Percentiles rank a stretch among this genome's conserved stretches.
phyloP scores from a whole-genome alignment of 2,329 filamentous ascomycete species.

The Penicillium sp. region DNA sequence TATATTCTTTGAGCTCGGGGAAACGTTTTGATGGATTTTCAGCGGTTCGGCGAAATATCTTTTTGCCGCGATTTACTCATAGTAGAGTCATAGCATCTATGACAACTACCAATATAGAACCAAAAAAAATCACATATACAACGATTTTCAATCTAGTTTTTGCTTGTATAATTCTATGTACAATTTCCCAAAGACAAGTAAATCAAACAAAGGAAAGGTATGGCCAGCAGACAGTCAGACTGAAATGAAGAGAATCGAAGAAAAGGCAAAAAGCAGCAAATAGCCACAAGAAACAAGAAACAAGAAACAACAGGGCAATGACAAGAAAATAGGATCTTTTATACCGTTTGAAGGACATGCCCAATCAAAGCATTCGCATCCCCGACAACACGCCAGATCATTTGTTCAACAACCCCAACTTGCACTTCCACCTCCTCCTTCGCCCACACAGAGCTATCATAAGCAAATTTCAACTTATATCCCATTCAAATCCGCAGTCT shows the following conservation, averaged over 20 bases:
- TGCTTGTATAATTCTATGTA: background rate
- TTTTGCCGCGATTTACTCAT: conserved; percentile 5
- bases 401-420: background rate
- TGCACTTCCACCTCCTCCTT: background rate
- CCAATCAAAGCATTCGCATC: background rate
- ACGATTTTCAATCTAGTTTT: no score
- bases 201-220: background rate
- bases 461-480: background rate
- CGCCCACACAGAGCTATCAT: background rate
- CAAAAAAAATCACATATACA: no score
- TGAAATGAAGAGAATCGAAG: background rate
- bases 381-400: background rate
- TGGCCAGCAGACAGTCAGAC: background rate
- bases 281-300: background rate
- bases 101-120: background rate
- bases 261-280: background rate
- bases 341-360: background rate
- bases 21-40: background rate
- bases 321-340: background rate
- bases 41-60: conserved; percentile 1
- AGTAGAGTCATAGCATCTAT: background rate
- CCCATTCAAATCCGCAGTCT: background rate
- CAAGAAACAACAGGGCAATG: background rate
- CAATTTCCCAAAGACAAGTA: background rate
- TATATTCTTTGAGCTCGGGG: background rate